Evolutionary conservation across 192 early-diverging fungal species (phyloP), one percentile per base, ranked within the genome.

Genomic region (Powellomyces hirtus): DNA sequence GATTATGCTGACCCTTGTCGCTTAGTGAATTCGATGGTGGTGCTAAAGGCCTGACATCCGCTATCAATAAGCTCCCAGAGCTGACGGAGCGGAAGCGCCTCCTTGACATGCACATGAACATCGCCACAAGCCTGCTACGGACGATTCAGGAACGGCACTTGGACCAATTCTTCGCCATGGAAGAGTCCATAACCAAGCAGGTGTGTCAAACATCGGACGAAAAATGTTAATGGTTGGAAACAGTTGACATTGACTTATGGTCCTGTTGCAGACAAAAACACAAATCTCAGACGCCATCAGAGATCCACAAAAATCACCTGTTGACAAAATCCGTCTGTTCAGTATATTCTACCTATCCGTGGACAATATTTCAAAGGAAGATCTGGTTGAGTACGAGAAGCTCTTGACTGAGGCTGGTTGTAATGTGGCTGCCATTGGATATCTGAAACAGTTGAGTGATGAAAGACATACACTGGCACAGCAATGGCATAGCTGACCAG

Each of bases 81-180:
- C 83, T 99, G 59, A 97, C 95, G 20, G 94, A 93, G 16, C 83
- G 94, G 51, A 97, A 99, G 76, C 82, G 89, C 11, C 88, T 90
- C 14, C 78, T 99, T 27, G 97, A 99, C 73, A 96, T 96, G 92
- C 97, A 99, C 72, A 99, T 97, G 93, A 94, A 94, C 72, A 92
- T 98, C 56, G 95, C 96, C 2, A 98, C 95, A 1, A 78, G 84
- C 22, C 73, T 99, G 66, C 81, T 99, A 16, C 87, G 91, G 26
- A 79, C 80, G 24, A 98, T 99, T 77, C 92, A 94, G 75, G 90
- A 95, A 24, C 81, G 97, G 45, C 91, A 98, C 66, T 74, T 99
- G 50, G 96, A 99, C 68, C 89, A 87, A 0, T 91, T 97, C 59
- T 97, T 98, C 72, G 90, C 95, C 58, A 81, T 94, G 76, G 96